These are phyloP conservation scores for Combretum micranthum DNA, from an alignment of 345 rosid species.

Conservation along the genomic window DNA sequence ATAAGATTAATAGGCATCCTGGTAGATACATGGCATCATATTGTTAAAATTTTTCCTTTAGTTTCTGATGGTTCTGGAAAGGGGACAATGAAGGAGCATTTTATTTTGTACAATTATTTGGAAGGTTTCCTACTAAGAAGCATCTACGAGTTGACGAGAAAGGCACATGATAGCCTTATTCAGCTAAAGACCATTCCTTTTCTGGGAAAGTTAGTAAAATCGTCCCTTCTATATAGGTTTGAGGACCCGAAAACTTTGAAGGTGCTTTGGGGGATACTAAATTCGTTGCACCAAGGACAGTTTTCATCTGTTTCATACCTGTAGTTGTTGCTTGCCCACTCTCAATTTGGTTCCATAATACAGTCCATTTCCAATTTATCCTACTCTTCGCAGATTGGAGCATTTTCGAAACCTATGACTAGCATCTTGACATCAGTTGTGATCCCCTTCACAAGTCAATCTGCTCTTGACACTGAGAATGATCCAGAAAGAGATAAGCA, in stretches of 20 bases:
- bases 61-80: constrained; percentile 18
- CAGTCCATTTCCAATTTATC: constrained; percentile 29
- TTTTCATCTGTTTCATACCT: constrained; percentile 43
- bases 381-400: constrained; percentile 34
- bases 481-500: constrained; percentile 22
- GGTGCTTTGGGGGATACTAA: constrained; percentile 40
- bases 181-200: constrained; percentile 53
- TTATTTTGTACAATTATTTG: constrained; percentile 46
- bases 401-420: constrained; percentile 56
- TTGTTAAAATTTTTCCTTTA: no score
- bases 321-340: constrained; percentile 68
- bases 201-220: constrained; percentile 56
- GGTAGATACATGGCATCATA: no score
- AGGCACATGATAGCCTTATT: constrained; percentile 46
- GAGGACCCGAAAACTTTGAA: constrained; percentile 60
- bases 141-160: constrained; percentile 35
- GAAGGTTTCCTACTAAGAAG: constrained; percentile 65
- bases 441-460: constrained; percentile 23
- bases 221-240: constrained; percentile 66
- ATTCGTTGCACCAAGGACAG: constrained; percentile 46
- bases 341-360: constrained; percentile 63
- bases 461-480: constrained; percentile 14
- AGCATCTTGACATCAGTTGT: constrained; percentile 58
- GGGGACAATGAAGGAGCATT: constrained; percentile 24
- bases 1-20: no score